Evolutionary conservation across 2,329 filamentous ascomycete species (phyloP), one percentile per base, ranked within the genome.

Genomic region (Didymella glomerata): DNA sequence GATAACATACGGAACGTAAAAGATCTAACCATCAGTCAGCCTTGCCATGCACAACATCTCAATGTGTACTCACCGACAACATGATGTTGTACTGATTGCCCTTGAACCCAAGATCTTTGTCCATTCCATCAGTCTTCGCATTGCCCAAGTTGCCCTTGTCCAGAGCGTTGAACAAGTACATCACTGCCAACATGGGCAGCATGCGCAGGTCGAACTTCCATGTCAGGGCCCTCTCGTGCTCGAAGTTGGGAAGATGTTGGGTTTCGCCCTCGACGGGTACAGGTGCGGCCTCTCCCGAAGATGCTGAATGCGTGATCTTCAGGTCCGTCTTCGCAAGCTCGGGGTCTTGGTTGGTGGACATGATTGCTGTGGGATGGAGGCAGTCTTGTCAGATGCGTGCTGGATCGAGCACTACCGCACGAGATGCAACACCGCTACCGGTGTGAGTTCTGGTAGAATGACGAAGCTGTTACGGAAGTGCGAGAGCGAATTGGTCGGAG

Each of bases 1-100:
- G 3, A 92, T 70, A 34, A 91, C 89, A 71, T 90, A 92, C 0
- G 90, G 90, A 7, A 92, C 81, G 75, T 90, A 93, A 80, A 93
- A 93, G 63, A 93, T 87, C 56, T 59, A 2, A n/a, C 5, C 14
- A 1, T 16, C 8, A 28, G 13, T 59, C 28, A 59, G 47, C 65
- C 50, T 11, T 14, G 41, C 5, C 14, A 25, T 22, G 6, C 32
- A 3, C 1, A 24, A 16, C 3, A 8, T 7, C 18, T 18, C 18
- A 16, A 8, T 1, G n/a, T 6, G 10, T 30, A 56, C 51, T 40
- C 16, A 60, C 57, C 56, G 83, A 84, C 34, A 92, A 76, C 47
- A 91, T 83, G 27, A 87, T 82, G 71, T 91, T 91, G 78, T 92
- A 91, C 71, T 91, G 83, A 62, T 86, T 83, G 0, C 77, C 74